Evolutionary conservation across 768 basidiomycete genomes (phyloP).

Genomic region (Sistotremastrum suecicum): DNA sequence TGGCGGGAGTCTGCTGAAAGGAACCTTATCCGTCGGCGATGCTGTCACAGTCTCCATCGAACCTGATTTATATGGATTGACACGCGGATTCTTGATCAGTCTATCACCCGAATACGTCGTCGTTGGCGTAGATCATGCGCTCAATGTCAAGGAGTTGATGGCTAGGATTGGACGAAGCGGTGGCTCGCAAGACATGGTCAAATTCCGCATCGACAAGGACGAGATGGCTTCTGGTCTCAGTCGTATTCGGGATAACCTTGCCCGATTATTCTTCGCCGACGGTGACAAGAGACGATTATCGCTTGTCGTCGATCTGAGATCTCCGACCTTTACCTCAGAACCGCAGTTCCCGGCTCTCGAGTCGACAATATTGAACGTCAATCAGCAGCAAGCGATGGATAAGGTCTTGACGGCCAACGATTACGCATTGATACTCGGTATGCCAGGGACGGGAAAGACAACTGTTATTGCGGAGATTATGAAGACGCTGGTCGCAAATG

Average conservation of each 20-base stretch:
- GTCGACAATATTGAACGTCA: conserved; percentile 39
- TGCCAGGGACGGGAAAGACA: conserved; percentile 99
- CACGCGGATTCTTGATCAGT: conserved; percentile 69
- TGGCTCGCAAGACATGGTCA: conserved; percentile 23
- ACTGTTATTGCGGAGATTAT: conserved; percentile 88
- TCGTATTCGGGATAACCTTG: conserved; percentile 80
- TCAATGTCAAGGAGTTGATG: conserved; percentile 38
- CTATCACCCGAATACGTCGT: conserved; percentile 50
- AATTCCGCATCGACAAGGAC: conserved; percentile 88
- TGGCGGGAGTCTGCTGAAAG: conserved; percentile 47
- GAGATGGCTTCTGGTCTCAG: conserved; percentile 80
- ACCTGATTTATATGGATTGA: conserved; percentile 71
- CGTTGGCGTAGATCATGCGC: conserved; percentile 70
- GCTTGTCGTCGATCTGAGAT: conserved; percentile 69
- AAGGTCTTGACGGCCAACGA: conserved; percentile 71
- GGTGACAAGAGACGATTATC: conserved; percentile 54
- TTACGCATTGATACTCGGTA: conserved; percentile 86
- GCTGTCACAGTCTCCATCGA: conserved; percentile 80
- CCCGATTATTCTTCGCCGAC: conserved; percentile 71
- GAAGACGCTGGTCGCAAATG: conserved; percentile 56
- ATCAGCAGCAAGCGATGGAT: conserved; percentile 57
- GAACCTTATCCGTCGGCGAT: conserved; percentile 68
- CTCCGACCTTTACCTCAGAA: conserved; percentile 45
- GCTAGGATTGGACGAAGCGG: conserved; percentile 27
- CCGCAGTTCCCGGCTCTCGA: neutral